A percentile compares a stretch with the other conserved stretches of the same genome.
phyloP scores from a whole-genome alignment of 345 rosid genomes.

The Dipteronia sinensis region DNA sequence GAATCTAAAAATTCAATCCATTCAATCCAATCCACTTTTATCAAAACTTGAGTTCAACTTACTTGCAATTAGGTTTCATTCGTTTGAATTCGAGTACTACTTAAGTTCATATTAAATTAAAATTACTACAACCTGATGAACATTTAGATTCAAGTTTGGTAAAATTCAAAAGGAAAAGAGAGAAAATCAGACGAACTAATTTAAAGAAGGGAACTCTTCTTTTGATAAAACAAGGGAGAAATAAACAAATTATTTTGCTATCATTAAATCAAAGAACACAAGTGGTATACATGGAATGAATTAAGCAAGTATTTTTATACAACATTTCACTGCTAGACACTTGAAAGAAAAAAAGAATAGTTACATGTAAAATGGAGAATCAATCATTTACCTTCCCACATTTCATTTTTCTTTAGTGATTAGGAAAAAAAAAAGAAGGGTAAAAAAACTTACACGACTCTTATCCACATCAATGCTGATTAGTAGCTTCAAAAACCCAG shows the following conservation, averaged over 20 bases:
- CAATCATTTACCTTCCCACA: slow-evolving; percentile 2
- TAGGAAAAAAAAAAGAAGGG: not conserved
- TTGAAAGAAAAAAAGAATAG: not conserved
- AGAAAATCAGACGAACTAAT: not conserved
- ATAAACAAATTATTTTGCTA: not conserved
- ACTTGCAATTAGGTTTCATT: too few species aligned
- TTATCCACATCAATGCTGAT: not conserved
- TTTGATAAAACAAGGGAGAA: not conserved
- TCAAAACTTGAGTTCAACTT: too few species aligned
- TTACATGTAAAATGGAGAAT: slow-evolving; percentile 13
- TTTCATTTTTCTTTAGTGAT: not conserved
- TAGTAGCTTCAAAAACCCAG: slow-evolving; percentile 20
- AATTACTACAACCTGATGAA: not conserved
- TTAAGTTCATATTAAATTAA: too few species aligned
- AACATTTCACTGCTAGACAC: not conserved
- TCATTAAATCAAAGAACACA: not conserved
- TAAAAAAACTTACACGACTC: not conserved
- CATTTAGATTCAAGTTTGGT: not conserved
- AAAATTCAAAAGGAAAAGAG: not conserved
- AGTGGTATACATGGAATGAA: slow-evolving; percentile 2
- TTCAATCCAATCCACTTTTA: too few species aligned
- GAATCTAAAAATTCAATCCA: too few species aligned
- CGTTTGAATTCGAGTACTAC: too few species aligned
- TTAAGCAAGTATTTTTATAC: slow-evolving; percentile 18
- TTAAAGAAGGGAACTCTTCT: not conserved